Base-by-base conservation (phyloP, 1,139 yeast species). In the Pichia sp. region DNA sequence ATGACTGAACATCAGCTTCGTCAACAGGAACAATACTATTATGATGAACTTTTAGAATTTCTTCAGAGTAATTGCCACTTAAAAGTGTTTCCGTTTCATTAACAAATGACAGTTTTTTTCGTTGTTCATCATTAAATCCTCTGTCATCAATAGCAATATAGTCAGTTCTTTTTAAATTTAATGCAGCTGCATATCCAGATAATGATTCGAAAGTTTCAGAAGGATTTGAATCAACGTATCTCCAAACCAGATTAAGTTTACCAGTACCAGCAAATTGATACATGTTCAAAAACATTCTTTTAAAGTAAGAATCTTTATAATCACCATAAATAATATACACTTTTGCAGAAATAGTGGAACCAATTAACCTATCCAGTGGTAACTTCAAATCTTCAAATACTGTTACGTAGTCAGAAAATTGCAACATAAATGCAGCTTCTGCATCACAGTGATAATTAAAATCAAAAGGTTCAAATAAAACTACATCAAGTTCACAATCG, bases 191-290 rank as follows among this genome's bases (percentile, higher is more conserved):
- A 62, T 79, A 87, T 0, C 94, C 95, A 11, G 77, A 59, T 30
- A 85, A 61, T 0, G 58, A 43, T 40, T 77, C 79, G 9, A 60
- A 53, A 25, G 58, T 56, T 1, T 41, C 46, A 1, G 16, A 42
- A 3, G 46, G 36, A 3, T 40, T 42, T 3, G 46, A 35, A 0
- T 80, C 79, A 8, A 79, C 71, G 57, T 87, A 83, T 56, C 97
- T 74, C 84, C 95, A 79, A 3, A 82, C 75, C 62, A 86, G 84
- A 49, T 87, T 73, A 30, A 89, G 63, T 58, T 86, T 85, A 0
- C 87, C 94, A 1, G 69, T 63, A 9, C 67, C 60, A 0, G 95
- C 85, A 49, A 84, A 79, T 41, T 76, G 75, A 52, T 72, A 73
- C 49, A 92, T 66, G 49, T 79, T 76, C 24, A 70, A 64, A 55